A percentile compares a stretch with the other conserved stretches of the same genome.
phyloP scores from a whole-genome alignment of 805 yeast genomes.

The Metschnikowia cubensis region DNA sequence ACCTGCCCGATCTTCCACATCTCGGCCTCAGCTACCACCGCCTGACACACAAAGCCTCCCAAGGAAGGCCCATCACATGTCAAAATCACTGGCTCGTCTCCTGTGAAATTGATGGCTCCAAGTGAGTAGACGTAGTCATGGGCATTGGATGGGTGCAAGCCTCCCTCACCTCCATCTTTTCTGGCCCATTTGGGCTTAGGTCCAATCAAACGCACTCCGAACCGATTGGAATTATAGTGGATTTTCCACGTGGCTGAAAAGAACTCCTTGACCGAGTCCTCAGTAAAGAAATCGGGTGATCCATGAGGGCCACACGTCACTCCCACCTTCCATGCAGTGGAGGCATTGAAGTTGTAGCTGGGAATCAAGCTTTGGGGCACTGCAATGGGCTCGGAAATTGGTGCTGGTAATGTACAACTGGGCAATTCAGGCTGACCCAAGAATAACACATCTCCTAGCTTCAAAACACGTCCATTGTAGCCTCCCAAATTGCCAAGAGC shows the following conservation, averaged over 20 bases:
- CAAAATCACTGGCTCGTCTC: conserved; percentile 96
- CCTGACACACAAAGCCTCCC: conserved; percentile 97
- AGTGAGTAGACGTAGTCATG: conserved; percentile 95
- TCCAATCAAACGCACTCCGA: conserved; percentile 91
- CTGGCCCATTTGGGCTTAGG: conserved; percentile 98
- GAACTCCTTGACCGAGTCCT: conserved; percentile 71
- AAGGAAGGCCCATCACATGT: conserved; percentile 97
- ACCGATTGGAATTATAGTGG: conserved; percentile 94
- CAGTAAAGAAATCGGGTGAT: conserved; percentile 86
- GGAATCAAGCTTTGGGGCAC: conserved; percentile 60
- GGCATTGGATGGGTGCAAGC: conserved; percentile 97
- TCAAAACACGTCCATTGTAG: conserved; percentile 85
- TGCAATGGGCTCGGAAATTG: conserved; percentile 58
- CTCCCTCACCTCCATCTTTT: conserved; percentile 95
- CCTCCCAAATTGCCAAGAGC: conserved; percentile 95
- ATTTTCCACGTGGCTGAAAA: conserved; percentile 84
- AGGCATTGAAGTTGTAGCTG: conserved; percentile 31
- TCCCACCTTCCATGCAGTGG: conserved; percentile 74
- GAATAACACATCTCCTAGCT: conserved; percentile 88
- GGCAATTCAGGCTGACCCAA: conserved; percentile 72
- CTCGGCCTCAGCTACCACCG: conserved; percentile 92
- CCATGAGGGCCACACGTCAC: conserved; percentile 98
- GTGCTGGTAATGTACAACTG: conserved; percentile 68
- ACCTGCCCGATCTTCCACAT: conserved; percentile 99
- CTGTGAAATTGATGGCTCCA: conserved; percentile 97